A percentile compares a stretch with the other conserved stretches of the same genome.
Conservation (phyloP, 2,329 filamentous ascomycete species). For the Pseudogymnoascus sp. region DNA sequence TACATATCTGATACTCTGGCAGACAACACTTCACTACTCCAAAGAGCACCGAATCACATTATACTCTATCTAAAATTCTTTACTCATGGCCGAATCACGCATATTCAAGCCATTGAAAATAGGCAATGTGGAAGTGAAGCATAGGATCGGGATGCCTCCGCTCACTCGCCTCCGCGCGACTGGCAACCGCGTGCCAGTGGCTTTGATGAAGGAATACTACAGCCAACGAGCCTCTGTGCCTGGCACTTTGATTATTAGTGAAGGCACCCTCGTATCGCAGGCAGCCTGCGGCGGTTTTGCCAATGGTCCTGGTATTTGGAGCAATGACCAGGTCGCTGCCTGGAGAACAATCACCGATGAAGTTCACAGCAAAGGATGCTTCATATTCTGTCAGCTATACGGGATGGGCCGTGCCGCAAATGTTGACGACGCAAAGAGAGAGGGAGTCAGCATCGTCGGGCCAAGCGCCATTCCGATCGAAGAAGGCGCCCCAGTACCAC, state of each 20-base stretch:
- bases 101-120: constrained; percentile 34
- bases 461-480: constrained; percentile 17
- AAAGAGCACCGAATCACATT: neutral
- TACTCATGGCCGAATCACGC: neutral
- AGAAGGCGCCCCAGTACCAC: constrained; percentile 20
- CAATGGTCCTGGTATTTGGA: constrained; percentile 36
- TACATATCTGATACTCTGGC: neutral
- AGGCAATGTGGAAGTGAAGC: constrained; percentile 32
- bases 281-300: neutral
- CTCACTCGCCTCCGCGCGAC: constrained; percentile 38
- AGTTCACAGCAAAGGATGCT: constrained; percentile 51
- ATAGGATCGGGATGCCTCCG: constrained; percentile 43
- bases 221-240: constrained; percentile 42
- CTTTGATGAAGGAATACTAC: constrained; percentile 42
- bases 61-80: neutral
- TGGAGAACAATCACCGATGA: constrained; percentile 53
- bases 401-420: constrained; percentile 42
- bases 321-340: constrained; percentile 42
- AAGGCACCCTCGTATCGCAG: neutral
- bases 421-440: constrained; percentile 12
- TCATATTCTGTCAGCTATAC: constrained; percentile 56
- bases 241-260: constrained; percentile 46
- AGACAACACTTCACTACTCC: neutral
- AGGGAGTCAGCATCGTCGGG: constrained; percentile 12
- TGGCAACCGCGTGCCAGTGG: constrained; percentile 40